phyloP scores from a whole-genome alignment of 2,329 filamentous ascomycete genomes.

The Botrytis porri region DNA sequence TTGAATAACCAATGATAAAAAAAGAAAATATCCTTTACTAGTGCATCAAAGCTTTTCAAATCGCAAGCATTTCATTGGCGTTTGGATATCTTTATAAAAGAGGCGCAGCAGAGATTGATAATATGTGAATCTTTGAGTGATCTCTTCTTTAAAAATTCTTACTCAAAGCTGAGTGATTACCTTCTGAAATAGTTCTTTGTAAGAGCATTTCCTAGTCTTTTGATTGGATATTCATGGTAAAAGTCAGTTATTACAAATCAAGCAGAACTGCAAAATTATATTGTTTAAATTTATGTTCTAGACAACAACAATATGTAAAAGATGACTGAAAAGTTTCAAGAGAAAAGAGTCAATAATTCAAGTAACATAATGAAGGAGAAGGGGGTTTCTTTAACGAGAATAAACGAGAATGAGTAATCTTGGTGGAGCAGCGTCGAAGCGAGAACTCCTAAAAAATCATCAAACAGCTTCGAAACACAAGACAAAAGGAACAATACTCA shows the following conservation, averaged over 20 bases:
- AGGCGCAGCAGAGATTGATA: not conserved
- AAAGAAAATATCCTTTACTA: too few relatives aligned
- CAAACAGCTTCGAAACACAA: not conserved
- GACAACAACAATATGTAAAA: not conserved
- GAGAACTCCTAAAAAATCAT: not conserved
- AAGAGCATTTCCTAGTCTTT: not conserved
- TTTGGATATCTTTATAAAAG: too few relatives aligned
- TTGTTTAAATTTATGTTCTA: not conserved
- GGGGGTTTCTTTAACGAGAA: not conserved
- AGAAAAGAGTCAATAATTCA: rapidly evolving
- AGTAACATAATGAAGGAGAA: not conserved
- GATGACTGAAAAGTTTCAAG: rapidly evolving
- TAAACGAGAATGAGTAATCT: not conserved
- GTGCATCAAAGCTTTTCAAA: too few relatives aligned
- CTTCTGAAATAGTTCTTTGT: not conserved
- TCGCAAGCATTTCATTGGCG: too few relatives aligned
- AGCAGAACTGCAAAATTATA: not conserved
- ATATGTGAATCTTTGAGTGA: too few relatives aligned
- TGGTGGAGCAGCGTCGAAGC: not conserved
- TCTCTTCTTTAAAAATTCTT: too few relatives aligned
- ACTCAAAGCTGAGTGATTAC: not conserved
- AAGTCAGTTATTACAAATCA: not conserved
- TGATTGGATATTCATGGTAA: not conserved
- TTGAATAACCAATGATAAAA: not conserved
- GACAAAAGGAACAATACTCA: not conserved